Percentiles rank a stretch among this genome's conserved stretches.
Conservation (phyloP, 2,329 filamentous ascomycete genomes). For the Penicillium decumbens region DNA sequence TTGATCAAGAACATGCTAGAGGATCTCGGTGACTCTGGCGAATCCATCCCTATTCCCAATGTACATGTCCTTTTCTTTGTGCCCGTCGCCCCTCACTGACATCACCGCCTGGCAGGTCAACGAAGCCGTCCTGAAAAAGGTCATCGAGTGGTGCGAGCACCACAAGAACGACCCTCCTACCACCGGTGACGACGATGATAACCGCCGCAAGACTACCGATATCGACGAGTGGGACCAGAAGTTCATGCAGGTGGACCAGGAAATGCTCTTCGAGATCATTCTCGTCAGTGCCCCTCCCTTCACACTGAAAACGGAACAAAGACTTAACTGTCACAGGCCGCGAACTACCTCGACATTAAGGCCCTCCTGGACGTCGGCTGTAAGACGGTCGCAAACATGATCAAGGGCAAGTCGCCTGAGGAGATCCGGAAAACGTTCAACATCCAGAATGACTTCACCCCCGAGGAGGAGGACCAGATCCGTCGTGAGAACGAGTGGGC, state of each 20-base stretch:
- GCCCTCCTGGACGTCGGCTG: conserved; percentile 94
- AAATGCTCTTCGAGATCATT: conserved; percentile 99
- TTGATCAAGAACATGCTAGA: conserved; percentile 98
- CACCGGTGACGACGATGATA: conserved; percentile 80
- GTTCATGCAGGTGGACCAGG: conserved; percentile 99
- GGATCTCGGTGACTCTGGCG: conserved; percentile 67
- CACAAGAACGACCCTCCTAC: conserved; percentile 85
- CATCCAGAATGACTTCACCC: conserved; percentile 98
- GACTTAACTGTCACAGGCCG: conserved; percentile 56
- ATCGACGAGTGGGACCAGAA: conserved; percentile 99
- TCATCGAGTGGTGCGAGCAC: conserved; percentile 96
- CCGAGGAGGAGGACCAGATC: conserved; percentile 98
- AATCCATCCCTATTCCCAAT: conserved; percentile 67
- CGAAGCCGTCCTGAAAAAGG: conserved; percentile 88
- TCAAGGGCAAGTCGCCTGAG: conserved; percentile 99
- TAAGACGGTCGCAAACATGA: conserved; percentile 99
- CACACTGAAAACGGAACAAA: background rate
- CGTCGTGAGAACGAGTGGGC: conserved; percentile 88
- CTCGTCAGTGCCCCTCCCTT: conserved; percentile 56
- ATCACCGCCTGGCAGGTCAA: conserved; percentile 59
- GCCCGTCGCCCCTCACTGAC: background rate
- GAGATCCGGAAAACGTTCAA: conserved; percentile 99
- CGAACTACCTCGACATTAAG: conserved; percentile 99
- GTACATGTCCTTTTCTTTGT: conserved; percentile 22
- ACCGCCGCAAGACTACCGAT: conserved; percentile 95